Evolutionary conservation across 2,329 filamentous ascomycete species (phyloP), one percentile per base, ranked within the genome.

Genomic region (Colletotrichum sp.): DNA sequence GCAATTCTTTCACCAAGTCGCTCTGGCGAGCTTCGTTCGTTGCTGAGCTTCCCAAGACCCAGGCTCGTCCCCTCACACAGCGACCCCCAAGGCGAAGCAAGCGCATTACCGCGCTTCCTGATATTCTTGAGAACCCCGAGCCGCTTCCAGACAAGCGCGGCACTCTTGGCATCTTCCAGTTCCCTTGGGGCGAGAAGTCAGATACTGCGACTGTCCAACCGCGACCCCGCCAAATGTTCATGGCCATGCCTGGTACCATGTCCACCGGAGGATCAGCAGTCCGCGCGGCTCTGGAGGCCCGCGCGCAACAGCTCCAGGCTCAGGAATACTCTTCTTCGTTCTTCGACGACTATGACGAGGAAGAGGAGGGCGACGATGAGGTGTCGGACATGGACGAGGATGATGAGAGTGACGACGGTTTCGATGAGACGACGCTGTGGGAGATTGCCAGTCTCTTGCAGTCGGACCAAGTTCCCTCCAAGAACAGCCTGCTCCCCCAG

Each of bases 121-220:
- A 93, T 80, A 93, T 93, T 76, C 80, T 92, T 39, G 92, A 93
- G 81, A 92, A 88, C 77, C 92, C 92, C 6, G 84, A 90, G 80
- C 91, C 91, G 44, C 84, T 93, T 6, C 88, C 89, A 6, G 86
- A 92, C 80, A 91, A 90, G 82, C 87, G 88, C 57, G 90, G 88
- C 15, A 92, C 91, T 13, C 86, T 93, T 22, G 92, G 91, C 7
- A 90, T 93, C 79, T 93, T 92, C 84, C 90, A 92, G 79, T 93
- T 93, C 78, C 91, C 92, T 4, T 93, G 91, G 90, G 92, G 92
- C 16, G 91, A 93, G 83, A 89, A 84, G 79, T 93, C 91, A 25
- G 91, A 93, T 81, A 87, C 87, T 69, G 88, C 89, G 12, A 89
- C 83, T 32, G 81, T 88, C 71, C 86, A 86, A 77, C 82, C 83